phyloP scores from a whole-genome alignment of 768 basidiomycete species.

The Mycena sanguinolenta region DNA sequence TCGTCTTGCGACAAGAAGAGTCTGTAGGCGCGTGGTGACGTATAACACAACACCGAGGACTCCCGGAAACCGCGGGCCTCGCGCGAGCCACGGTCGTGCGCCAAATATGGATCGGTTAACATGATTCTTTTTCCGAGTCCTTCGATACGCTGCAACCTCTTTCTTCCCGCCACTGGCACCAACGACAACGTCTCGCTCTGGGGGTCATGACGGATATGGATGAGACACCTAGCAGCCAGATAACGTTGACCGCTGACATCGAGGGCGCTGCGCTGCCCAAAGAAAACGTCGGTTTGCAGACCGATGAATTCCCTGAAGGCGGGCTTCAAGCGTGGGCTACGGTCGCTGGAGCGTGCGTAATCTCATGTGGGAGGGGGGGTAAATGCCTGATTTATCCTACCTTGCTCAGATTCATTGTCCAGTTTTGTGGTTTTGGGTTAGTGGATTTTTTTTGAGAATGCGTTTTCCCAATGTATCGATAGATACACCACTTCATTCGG shows the following conservation, averaged over 20 bases:
- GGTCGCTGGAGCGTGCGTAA: background rate
- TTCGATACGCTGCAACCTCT: too few relatives aligned
- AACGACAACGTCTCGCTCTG: background rate
- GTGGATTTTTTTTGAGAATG: background rate
- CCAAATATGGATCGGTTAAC: too few relatives aligned
- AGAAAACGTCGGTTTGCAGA: background rate
- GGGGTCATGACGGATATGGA: background rate
- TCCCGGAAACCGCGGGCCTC: too few relatives aligned
- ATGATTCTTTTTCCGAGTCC: too few relatives aligned
- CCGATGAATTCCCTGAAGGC: background rate
- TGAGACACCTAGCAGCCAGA: background rate
- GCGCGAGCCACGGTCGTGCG: too few relatives aligned
- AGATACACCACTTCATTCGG: constrained; percentile 56
- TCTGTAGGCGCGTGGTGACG: too few relatives aligned
- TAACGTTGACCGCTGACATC: background rate
- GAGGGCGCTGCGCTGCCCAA: background rate
- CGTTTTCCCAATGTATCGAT: background rate
- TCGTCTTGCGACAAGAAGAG: too few relatives aligned
- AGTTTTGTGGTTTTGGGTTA: constrained; percentile 25
- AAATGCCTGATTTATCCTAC: background rate
- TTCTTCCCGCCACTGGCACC: background rate
- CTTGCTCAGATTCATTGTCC: constrained; percentile 8
- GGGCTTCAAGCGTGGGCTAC: background rate
- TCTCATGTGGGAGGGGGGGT: background rate
- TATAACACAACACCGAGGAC: too few relatives aligned